Evolutionary conservation across 2,329 filamentous ascomycete species (phyloP).

Genomic region (Aspergillus aculeatus): DNA sequence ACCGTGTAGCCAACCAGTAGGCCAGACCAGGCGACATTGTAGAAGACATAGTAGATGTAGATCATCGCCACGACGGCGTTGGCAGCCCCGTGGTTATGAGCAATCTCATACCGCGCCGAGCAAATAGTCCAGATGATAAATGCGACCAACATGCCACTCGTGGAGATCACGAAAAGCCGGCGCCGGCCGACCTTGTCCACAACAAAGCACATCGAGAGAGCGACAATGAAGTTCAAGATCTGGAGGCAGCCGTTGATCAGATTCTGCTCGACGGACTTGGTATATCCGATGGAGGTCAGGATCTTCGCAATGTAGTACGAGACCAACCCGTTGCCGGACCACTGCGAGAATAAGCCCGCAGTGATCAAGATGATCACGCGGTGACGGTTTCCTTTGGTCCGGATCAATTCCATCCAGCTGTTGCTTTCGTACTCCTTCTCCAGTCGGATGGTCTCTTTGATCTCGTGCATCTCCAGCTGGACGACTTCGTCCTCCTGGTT

Average conservation of each 20-base stretch:
- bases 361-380: conserved; percentile 55
- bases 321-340: conserved; percentile 53
- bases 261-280: conserved; percentile 37
- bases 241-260: conserved; percentile 45
- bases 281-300: conserved; percentile 40
- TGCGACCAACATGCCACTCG: conserved; percentile 44
- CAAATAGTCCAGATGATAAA: conserved; percentile 47
- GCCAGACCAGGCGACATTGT: conserved; percentile 21
- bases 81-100: conserved; percentile 31
- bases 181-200: conserved; percentile 46
- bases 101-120: conserved; percentile 36
- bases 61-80: conserved; percentile 38
- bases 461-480: conserved; percentile 34
- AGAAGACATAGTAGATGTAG: conserved; percentile 45
- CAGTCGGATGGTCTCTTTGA: conserved; percentile 44
- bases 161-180: conserved; percentile 44
- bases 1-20: conserved; percentile 43
- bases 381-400: conserved; percentile 54
- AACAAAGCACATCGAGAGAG: conserved; percentile 38
- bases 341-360: conserved; percentile 58
- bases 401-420: conserved; percentile 41
- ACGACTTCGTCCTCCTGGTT: conserved; percentile 35
- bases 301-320: conserved; percentile 42
- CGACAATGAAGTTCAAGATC: conserved; percentile 40
- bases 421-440: conserved; percentile 50